Base-by-base conservation (phyloP, 129 eudicot genomes). In the Ambrosia artemisiifolia region DNA sequence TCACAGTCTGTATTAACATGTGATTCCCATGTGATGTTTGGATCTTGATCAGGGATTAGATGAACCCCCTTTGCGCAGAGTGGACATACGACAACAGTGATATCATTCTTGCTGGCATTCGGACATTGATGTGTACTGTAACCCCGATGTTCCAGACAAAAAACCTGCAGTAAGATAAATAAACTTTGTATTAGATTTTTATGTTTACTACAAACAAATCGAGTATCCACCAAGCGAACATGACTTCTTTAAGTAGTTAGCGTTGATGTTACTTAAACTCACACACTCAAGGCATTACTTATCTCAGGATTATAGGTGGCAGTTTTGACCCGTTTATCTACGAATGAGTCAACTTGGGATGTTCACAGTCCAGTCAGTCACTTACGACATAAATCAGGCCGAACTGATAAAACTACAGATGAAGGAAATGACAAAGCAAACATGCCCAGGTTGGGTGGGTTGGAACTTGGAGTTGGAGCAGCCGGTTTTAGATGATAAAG, bases 41-140 rank as follows among this genome's bases (percentile, higher is more conserved):
- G 96, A 74, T 94, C 88, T 80, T 94, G 97, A 24, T 84, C 93
- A 0, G 93, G 93, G 80, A 85, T 44, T 49, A 94, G 71, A 72
- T 91, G 96, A 24, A 94, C 98, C 19, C 97, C 98, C 49, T 90
- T 94, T 3, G 98, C 98, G 30, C 98, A 94, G 3, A 90, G 91
- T 11, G 98, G 98, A 69, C 98, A 94, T 60, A 94, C 72, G 13
- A 86, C 98, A 56, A 94, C 97, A 2, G 93, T 94, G 63, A 88
- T 78, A 68, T 91, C 93, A 6, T 94, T 80, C 55, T 84, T 82
- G 83, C 83, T 81, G 50, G 93, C 97, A 61, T 81, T 88, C 12
- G 96, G 91, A 62, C 96, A 94, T 67, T 86, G 73, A 54, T 94
- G 97, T 57, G 80, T 76, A 11, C 50, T 75, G 64, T 94, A 94